Evolutionary conservation across 2,329 filamentous ascomycete species (phyloP).

Genomic region (Fusarium sp.): DNA sequence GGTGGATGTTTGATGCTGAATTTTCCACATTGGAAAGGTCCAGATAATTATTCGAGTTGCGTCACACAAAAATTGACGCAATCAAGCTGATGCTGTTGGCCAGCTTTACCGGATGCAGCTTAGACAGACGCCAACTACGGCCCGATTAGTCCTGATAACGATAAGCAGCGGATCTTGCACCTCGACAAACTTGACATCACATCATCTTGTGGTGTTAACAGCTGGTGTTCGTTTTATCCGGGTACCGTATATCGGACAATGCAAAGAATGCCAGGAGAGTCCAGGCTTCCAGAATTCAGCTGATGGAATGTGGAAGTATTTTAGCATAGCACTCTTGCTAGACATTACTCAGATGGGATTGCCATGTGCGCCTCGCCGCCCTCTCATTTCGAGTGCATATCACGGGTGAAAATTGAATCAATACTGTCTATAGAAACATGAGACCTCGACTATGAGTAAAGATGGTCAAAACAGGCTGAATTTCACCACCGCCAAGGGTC

Average conservation of each 20-base stretch:
- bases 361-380: no score
- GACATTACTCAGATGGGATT: no score
- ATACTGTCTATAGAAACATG: fast-evolving
- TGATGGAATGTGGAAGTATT: no score
- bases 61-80: conserved; percentile 42
- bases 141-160: conserved; percentile 26
- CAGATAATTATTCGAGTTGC: conserved; percentile 11
- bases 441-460: background rate
- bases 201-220: conserved; percentile 5
- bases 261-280: no score
- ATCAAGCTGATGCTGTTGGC: background rate
- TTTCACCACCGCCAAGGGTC: background rate
- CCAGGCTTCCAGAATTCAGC: no score
- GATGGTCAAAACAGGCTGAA: background rate
- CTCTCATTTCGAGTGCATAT: no score
- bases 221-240: background rate
- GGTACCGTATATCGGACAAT: no score
- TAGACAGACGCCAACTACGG: conserved; percentile 10
- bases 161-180: background rate
- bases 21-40: background rate
- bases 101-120: conserved; percentile 9
- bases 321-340: no score
- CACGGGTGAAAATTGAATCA: no score
- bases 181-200: conserved; percentile 19
- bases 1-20: background rate